Percentiles rank a stretch among this genome's conserved stretches.
These are phyloP conservation scores for Bullera alba DNA, from an alignment of 768 basidiomycete species.

Conservation along the genomic window DNA sequence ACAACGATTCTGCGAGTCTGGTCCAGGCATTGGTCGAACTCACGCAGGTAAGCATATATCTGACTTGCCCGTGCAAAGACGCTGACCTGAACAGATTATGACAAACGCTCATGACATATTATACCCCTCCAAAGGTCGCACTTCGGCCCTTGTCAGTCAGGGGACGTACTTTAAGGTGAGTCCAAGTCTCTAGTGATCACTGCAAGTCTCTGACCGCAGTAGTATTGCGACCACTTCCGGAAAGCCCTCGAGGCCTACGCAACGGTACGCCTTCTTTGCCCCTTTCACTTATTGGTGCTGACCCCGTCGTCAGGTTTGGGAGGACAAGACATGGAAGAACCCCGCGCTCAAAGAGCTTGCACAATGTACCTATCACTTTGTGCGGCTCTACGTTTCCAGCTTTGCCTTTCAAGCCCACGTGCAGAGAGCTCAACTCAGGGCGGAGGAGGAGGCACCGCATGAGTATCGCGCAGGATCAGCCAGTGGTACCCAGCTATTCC, in stretches of 20 bases:
- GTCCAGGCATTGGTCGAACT: conserved; percentile 37
- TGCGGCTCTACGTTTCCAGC: conserved; percentile 28
- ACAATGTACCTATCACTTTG: conserved; percentile 35
- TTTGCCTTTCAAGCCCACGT: conserved; percentile 39
- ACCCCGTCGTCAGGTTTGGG: conserved; percentile 15
- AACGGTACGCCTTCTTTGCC: not conserved
- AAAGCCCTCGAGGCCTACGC: conserved; percentile 19
- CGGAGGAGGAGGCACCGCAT: conserved; percentile 28
- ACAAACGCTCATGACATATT: conserved; percentile 43
- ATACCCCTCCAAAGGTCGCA: conserved; percentile 35
- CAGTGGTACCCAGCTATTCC: conserved; percentile 25
- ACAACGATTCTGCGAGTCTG: conserved; percentile 29
- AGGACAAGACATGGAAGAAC: conserved; percentile 21
- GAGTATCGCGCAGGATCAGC: not conserved
- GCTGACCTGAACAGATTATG: conserved; percentile 29
- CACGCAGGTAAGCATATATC: conserved; percentile 12
- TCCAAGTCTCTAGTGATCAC: not conserved
- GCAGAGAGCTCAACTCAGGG: conserved; percentile 25
- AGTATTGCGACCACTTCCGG: conserved; percentile 32
- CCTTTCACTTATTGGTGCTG: not conserved
- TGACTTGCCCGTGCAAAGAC: not conserved
- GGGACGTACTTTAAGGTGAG: conserved; percentile 32
- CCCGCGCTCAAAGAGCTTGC: conserved; percentile 22
- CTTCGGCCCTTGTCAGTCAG: conserved; percentile 31
- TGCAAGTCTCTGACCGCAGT: not conserved